Percentiles rank a stretch among this genome's conserved stretches.
phyloP scores from a whole-genome alignment of 2,329 filamentous ascomycete genomes.

The Xylariaceae sp. region DNA sequence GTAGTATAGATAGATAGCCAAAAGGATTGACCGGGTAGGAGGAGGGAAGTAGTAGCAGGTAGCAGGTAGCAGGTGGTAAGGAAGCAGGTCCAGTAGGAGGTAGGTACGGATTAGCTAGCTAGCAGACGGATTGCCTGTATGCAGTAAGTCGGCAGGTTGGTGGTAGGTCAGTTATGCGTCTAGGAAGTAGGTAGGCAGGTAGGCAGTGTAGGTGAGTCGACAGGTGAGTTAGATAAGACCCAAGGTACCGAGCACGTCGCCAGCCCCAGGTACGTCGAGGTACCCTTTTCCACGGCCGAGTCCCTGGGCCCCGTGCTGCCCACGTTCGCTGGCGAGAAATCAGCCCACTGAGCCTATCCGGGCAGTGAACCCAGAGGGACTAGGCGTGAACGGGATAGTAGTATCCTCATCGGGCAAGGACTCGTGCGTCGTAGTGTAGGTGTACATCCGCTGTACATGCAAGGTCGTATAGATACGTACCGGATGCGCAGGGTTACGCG shows the following conservation, averaged over 20 bases:
- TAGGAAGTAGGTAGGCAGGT: neutral
- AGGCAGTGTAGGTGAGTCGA: neutral
- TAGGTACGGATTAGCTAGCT: neutral
- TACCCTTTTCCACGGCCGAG: neutral
- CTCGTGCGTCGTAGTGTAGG: neutral
- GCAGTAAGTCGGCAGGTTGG: too few species aligned
- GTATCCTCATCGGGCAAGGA: neutral
- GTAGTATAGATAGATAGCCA: neutral
- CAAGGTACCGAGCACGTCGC: neutral
- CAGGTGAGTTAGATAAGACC: neutral
- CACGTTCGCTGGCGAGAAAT: neutral
- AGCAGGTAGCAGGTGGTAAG: neutral
- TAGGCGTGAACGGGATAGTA: neutral
- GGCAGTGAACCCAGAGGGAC: neutral
- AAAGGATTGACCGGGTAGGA: constrained; percentile 7
- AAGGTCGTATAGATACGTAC: constrained; percentile 13
- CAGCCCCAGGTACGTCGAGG: neutral
- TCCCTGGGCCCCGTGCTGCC: too few species aligned
- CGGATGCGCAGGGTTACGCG: constrained; percentile 25
- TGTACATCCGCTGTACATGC: neutral
- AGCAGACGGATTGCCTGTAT: too few species aligned
- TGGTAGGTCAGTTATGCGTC: too few species aligned
- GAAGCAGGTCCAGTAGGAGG: neutral
- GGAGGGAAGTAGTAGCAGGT: neutral
- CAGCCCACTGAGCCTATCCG: neutral